phyloP scores from a whole-genome alignment of 805 yeast species.

The Cyberlindnera americana region DNA sequence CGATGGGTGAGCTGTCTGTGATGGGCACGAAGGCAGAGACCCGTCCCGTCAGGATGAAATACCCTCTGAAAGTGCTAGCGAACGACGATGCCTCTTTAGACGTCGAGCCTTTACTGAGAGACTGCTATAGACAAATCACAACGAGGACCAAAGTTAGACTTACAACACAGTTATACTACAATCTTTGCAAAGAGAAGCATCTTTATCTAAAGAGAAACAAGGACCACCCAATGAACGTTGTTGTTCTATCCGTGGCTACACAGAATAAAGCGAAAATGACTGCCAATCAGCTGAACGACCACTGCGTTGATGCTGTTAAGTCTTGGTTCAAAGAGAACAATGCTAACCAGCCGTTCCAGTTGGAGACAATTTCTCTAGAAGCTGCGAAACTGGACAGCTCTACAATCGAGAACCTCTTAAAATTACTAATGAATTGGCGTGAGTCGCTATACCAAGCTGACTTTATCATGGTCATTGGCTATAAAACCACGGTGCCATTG shows the following conservation, averaged over 20 bases:
- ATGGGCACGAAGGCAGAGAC: constrained; percentile 24
- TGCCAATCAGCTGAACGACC: constrained; percentile 24
- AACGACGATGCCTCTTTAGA: too few relatives aligned
- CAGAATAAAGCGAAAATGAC: constrained; percentile 20
- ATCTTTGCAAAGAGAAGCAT: constrained; percentile 34
- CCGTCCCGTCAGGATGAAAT: constrained; percentile 18
- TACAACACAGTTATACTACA: constrained; percentile 35
- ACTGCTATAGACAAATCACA: constrained; percentile 31
- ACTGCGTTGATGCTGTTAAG: constrained; percentile 29
- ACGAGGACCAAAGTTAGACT: constrained; percentile 32
- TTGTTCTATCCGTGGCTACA: constrained; percentile 33
- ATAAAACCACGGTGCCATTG: constrained; percentile 53
- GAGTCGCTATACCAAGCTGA: constrained; percentile 45
- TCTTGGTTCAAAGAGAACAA: constrained; percentile 18
- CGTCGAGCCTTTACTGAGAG: constrained; percentile 23
- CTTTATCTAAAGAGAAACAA: constrained; percentile 30
- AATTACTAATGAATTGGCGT: constrained; percentile 47
- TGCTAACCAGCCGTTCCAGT: constrained; percentile 7
- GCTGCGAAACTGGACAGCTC: constrained; percentile 30
- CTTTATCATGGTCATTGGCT: constrained; percentile 46
- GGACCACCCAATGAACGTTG: constrained; percentile 15
- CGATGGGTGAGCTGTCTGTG: constrained; percentile 22
- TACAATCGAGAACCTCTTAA: constrained; percentile 41
- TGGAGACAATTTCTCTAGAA: constrained; percentile 32
- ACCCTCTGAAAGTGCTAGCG: too few relatives aligned